Conservation (phyloP, 768 basidiomycete genomes). For the Amanita polypyramis region DNA sequence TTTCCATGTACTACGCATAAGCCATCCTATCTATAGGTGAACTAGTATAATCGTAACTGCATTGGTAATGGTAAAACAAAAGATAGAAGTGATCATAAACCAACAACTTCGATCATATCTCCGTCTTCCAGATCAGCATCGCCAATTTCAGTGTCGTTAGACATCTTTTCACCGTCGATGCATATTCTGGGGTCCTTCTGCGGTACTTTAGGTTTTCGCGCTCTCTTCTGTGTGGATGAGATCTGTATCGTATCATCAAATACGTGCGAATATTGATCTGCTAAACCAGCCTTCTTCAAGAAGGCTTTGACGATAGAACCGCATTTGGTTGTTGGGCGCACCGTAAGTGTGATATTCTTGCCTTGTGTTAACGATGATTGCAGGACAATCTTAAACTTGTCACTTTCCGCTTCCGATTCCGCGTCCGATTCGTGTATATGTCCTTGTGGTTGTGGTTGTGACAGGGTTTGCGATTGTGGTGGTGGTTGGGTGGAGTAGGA, state of each 20-base stretch:
- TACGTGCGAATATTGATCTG: constrained; percentile 37
- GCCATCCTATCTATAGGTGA: neutral
- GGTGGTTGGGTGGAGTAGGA: too few species aligned
- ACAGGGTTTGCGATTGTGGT: constrained; percentile 2
- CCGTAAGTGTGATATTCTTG: constrained; percentile 53
- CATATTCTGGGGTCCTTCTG: constrained; percentile 38
- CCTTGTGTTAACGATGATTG: constrained; percentile 40
- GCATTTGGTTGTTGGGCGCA: constrained; percentile 67
- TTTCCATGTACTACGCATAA: neutral
- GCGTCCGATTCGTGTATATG: constrained; percentile 21
- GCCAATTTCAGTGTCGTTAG: constrained; percentile 47
- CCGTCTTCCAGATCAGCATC: constrained; percentile 70
- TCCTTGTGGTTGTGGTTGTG: constrained; percentile 10
- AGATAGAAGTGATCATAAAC: constrained; percentile 25
- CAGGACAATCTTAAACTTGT: constrained; percentile 56
- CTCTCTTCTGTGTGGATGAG: constrained; percentile 19
- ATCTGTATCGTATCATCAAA: constrained; percentile 16
- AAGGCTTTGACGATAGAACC: constrained; percentile 69
- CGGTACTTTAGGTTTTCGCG: constrained; percentile 20
- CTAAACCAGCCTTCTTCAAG: constrained; percentile 55
- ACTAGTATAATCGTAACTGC: constrained; percentile 2
- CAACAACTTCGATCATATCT: constrained; percentile 68
- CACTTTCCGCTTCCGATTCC: constrained; percentile 34
- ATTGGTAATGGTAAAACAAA: neutral
- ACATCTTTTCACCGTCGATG: constrained; percentile 67